Conservation (phyloP, 2,329 filamentous ascomycete genomes). For the Xylaria sp. region DNA sequence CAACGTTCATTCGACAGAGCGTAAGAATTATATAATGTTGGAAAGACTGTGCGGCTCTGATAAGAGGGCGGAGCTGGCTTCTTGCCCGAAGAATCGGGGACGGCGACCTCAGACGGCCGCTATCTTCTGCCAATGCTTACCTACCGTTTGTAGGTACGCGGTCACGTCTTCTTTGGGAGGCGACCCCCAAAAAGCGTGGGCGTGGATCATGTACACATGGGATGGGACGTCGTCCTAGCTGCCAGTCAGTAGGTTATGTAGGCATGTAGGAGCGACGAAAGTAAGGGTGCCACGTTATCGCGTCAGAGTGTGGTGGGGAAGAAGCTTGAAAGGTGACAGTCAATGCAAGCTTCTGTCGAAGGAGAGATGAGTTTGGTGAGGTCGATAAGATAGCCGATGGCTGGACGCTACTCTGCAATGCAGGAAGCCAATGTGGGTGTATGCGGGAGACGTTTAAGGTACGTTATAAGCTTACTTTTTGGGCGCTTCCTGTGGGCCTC, state of each 20-base stretch:
- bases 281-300: conserved; percentile 36
- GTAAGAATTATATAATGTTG: conserved; percentile 10
- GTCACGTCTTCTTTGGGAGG: conserved; percentile 10
- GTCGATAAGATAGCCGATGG: conserved; percentile 38
- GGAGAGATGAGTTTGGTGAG: conserved; percentile 25
- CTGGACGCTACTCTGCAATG: conserved; percentile 33
- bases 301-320: conserved; percentile 30
- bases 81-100: conserved; percentile 3
- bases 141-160: conserved; percentile 11
- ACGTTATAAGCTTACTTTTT: conserved; percentile 36
- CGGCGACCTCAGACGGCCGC: conserved; percentile 11
- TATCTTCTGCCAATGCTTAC: conserved; percentile 20
- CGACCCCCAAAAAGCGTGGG: conserved; percentile 1
- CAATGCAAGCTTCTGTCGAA: conserved; percentile 18
- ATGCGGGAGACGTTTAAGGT: conserved; percentile 33
- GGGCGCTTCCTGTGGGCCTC: conserved; percentile 23
- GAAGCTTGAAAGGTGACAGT: conserved; percentile 15
- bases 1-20: conserved; percentile 11
- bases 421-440: conserved; percentile 26
- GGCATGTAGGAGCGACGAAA: conserved; percentile 15
- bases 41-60: conserved; percentile 31
- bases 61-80: conserved; percentile 21
- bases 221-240: neutral
- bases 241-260: too few species aligned
- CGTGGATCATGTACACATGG: conserved; percentile 26